Base-by-base conservation (phyloP, 306 rosid genomes). In the Rosa rugosa region DNA sequence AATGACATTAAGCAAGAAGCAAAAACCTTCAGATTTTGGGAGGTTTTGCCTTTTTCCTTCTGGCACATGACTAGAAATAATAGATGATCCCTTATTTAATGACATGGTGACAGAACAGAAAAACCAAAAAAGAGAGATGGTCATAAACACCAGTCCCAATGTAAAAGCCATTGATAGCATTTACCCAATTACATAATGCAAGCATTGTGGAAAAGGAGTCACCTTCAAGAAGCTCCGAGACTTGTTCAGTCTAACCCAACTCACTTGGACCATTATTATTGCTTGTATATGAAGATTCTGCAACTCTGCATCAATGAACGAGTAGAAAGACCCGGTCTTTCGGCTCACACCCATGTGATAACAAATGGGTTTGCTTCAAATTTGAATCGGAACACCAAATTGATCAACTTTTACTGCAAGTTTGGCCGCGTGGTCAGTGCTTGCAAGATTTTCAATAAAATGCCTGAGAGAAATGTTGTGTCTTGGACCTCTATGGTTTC, bases 401-500 rank as follows among this genome's bases (percentile, higher is more conserved):
- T 80, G 22, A 22, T 84, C 0, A 72, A 80, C 9, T 84, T 71
- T 20, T 80, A 77, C 11, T 10, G 53, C 0, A 72, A 76, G 18
- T 5, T 72, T 25, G 84, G 84, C 14, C 51, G 57, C n/a, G 44
- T 57, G 8, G 67, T 36, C 14, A 44, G 11, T n/a, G 87, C 84
- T 14, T 73, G 69, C 27, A 54, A 47, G 7, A 23, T 84, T 75
- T 84, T 84, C 73, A 76, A 80, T 44, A 40, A 20, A 76, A 84
- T 80, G 84, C 45, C 10, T 11, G 79, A 72, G 2, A 76, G 36
- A 80, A 72, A 36, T 76, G 72, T 84, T 8, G 87, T 84, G 65
- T 84, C 87, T 47, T 84, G 87, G 84, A 84, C 87, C 3, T 81
- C 65, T 10, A 66, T 80, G 87, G 42, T 84, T 72, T 84, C 80